phyloP scores from a whole-genome alignment of 805 yeast genomes.

The Scheffersomyces coipomensis region DNA sequence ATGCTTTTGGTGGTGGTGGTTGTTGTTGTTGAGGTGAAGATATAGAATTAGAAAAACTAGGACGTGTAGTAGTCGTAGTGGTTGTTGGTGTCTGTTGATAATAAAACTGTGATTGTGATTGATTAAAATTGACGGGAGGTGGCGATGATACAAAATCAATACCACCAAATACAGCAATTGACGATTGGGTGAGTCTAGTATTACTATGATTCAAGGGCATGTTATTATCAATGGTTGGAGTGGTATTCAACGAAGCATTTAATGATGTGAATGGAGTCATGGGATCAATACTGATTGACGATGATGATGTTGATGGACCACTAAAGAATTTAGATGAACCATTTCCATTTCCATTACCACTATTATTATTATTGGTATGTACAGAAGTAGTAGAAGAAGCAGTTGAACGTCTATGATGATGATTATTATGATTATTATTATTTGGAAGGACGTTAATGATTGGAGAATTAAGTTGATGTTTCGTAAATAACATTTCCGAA shows the following conservation, averaged over 20 bases:
- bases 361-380: not conserved
- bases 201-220: not conserved
- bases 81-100: too few species aligned
- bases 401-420: not conserved
- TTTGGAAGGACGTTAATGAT: not conserved
- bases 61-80: not conserved
- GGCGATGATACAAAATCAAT: not conserved
- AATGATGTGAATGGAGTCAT: not conserved
- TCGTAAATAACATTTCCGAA: not conserved
- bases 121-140: not conserved
- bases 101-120: not conserved
- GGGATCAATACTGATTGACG: not conserved
- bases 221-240: not conserved
- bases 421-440: too few species aligned
- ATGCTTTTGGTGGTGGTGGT: not conserved
- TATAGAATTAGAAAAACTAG: too few species aligned
- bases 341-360: not conserved
- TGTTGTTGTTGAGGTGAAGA: not conserved
- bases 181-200: not conserved
- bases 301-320: not conserved
- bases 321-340: not conserved
- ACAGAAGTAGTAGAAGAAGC: not conserved
- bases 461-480: not conserved
- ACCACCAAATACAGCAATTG: not conserved
- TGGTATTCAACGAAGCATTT: not conserved